Base-by-base conservation (phyloP, 1,284 basidiomycete genomes). In the Tetrapyrgos nigripes region DNA sequence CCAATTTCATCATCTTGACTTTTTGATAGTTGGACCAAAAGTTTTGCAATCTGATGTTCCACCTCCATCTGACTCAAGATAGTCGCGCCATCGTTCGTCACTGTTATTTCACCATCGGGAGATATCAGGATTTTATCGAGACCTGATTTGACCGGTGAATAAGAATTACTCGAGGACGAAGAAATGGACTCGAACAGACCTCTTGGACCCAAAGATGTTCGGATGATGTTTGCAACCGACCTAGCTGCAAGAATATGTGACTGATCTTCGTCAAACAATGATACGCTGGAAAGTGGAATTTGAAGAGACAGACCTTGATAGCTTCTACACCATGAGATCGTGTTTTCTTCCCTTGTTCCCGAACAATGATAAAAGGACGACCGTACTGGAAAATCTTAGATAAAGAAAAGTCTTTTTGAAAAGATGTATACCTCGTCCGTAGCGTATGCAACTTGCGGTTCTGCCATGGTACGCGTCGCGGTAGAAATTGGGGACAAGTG, bases 1-100 rank as follows among this genome's bases (percentile, higher is more conserved):
- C 97, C 97, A 74, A 99, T 97, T 81, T 99, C 97, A 76, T 98
- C 96, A 73, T 99, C 97, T 80, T 99, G 97, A 71, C 93, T 96
- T 80, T 96, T 96, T 50, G 94, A 96, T 47, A 98, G 83, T 74
- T 99, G 94, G 10, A 99, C 97, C 43, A 99, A 86, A 46, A 99
- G 86, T 78, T 97, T 98, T 60, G 97, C 97, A 70, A 99, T 97
- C 78, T 97, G 96, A 73, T 98, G 96, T 70, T 99, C 97, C 51
- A 99, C 95, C 78, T 98, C 93, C 94, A 97, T 97, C 79, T 96
- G 94, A 45, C 92, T 86, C 50, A 98, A 82, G 65, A 98, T 98
- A 21, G 96, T 98, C 13, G 97, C 97, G 51, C 97, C 97, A 79
- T 99, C 97, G 77, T 99, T 99, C 21, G 97, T 98, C 47, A 99